Base-by-base conservation (phyloP, 2,329 filamentous ascomycete genomes). In the Epichloe glyceriae region DNA sequence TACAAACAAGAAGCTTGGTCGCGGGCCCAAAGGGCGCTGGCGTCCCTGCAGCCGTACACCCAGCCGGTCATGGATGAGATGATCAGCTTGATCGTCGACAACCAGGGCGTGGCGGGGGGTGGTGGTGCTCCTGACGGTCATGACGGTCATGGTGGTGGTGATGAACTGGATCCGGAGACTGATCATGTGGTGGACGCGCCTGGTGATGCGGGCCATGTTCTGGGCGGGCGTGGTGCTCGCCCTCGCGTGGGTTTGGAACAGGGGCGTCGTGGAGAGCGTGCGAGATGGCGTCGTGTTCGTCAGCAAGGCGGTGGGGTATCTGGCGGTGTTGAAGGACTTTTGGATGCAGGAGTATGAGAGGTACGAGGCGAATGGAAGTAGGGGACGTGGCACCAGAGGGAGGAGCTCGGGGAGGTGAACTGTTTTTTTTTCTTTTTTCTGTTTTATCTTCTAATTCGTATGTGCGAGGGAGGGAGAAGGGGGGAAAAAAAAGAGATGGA, bases 181-280 rank as follows among this genome's bases (percentile, higher is more conserved):
- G 19, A 73, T 95, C 52, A 70, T 88, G 61, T 94, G 83, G 71
- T 88, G 88, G 80, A 78, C 88, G 49, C 72, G 77, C n/a, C 62
- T 95, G 50, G 73, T 74, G 11, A 64, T 87, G 55, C 70, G 76
- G 22, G 57, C 88, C 41, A 64, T 78, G 2, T 80, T 88, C 55
- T 93, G 82, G 80, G 76, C 75, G 1, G 64, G 70, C 2, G 57
- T 90, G 2, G 68, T 74, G 4, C 71, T 73, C 0, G 41, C 81
- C 0, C 72, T 73, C 0, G 70, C 81, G 17, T 73, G 75, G 53
- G 71, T 84, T 3, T 85, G 76, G 65, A 80, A 82, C 61, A 71
- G 87, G 2, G 83, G 88, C 0, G 63, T 83, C 15, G 78, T 80
- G 56, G 79, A 79, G 52, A 83, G 82, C 55, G 68, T 78, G 14